phyloP scores from a whole-genome alignment of 2,329 filamentous ascomycete species.

The Hymenotorrendiella dingleyae region DNA sequence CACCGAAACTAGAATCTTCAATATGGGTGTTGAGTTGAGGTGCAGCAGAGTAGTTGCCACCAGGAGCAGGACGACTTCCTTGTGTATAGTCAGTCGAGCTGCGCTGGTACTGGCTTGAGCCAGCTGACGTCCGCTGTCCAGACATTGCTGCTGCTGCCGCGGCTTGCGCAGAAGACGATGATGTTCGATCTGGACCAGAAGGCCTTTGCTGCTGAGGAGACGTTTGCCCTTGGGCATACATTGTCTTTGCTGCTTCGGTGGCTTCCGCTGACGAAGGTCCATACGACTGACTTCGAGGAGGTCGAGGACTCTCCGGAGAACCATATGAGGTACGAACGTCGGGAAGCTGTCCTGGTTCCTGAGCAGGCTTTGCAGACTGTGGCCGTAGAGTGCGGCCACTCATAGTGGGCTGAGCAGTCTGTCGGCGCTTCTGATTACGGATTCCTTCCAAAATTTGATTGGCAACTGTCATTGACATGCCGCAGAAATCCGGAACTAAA shows the following conservation, averaged over 20 bases:
- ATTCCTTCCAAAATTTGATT: conserved; percentile 90
- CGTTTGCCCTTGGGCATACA: conserved; percentile 42
- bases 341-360: conserved; percentile 9
- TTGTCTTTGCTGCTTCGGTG: conserved; percentile 57
- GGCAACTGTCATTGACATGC: conserved; percentile 97
- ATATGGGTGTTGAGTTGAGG: conserved; percentile 19
- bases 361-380: conserved; percentile 19
- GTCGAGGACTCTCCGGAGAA: conserved; percentile 22
- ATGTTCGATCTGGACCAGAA: conserved; percentile 44
- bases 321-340: conserved; percentile 27
- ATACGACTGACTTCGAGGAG: conserved; percentile 32
- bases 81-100: conserved; percentile 26
- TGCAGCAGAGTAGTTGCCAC: conserved; percentile 14
- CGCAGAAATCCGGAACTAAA: conserved; percentile 96
- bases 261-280: conserved; percentile 41
- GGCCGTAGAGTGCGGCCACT: conserved; percentile 25
- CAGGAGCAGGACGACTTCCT: conserved; percentile 15
- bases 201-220: conserved; percentile 35
- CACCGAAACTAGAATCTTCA: conserved; percentile 13
- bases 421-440: conserved; percentile 65
- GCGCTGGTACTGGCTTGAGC: conserved; percentile 23
- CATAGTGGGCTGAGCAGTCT: conserved; percentile 34
- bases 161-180: conserved; percentile 46
- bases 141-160: conserved; percentile 56
- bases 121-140: conserved; percentile 28